phyloP scores from a whole-genome alignment of 345 rosid genomes.

The Mangifera indica region DNA sequence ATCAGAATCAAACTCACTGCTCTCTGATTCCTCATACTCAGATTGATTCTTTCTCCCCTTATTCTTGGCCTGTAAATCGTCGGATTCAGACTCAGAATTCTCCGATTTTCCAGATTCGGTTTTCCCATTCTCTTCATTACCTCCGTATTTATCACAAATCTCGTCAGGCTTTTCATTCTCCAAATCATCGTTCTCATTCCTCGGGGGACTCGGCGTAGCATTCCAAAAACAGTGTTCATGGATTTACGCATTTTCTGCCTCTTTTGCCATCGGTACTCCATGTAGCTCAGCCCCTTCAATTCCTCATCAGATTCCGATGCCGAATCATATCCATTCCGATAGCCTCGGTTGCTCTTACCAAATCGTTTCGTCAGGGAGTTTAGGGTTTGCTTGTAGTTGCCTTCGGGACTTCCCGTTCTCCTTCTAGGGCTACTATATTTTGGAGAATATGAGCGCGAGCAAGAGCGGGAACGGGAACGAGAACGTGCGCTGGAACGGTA shows the following conservation, averaged over 20 bases:
- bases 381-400: constrained; percentile 16
- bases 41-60: constrained; percentile 36
- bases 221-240: constrained; percentile 60
- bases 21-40: constrained; percentile 19
- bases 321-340: constrained; percentile 39
- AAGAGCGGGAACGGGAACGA: constrained; percentile 20
- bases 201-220: constrained; percentile 78
- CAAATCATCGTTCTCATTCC: constrained; percentile 43
- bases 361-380: constrained; percentile 54
- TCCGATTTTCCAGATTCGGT: constrained; percentile 18
- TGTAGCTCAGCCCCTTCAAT: constrained; percentile 66
- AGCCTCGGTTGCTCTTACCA: constrained; percentile 55
- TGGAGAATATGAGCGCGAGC: constrained; percentile 25
- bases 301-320: constrained; percentile 91
- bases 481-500: no score
- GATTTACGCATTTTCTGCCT: constrained; percentile 85
- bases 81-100: constrained; percentile 36
- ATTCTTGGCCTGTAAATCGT: constrained; percentile 30
- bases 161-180: constrained; percentile 49
- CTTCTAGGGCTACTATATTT: constrained; percentile 23
- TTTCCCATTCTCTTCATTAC: constrained; percentile 35
- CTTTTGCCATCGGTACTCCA: constrained; percentile 81
- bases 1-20: constrained; percentile 42
- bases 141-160: constrained; percentile 35
- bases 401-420: constrained; percentile 12